Evolutionary conservation across 169 alveolate genomes (phyloP), one percentile per base, ranked within the genome.

Genomic region (Eimeria necatrix): DNA sequence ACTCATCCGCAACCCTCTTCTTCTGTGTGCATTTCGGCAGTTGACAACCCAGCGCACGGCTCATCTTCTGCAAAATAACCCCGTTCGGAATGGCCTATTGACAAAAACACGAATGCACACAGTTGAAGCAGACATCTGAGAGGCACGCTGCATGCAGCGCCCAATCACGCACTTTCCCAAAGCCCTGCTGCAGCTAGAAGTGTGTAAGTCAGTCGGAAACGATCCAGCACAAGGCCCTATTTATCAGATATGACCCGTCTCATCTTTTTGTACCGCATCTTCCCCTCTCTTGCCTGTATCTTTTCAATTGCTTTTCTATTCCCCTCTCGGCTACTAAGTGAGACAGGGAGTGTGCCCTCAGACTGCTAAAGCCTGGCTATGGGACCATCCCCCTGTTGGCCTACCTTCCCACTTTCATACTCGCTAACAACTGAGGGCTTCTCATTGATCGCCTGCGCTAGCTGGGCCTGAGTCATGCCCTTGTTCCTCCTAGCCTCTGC

Each of bases 381-480:
- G 41, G 41, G 41, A 0, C 41, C 41, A 32, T 32, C 41, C 41
- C 41, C 41, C 41, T 32, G 3, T 32, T 49, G 22, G 78, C 95
- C 41, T 46, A 83, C 96, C 81, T 88, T 94, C 5, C 97, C 97
- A 32, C 93, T 89, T 81, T 96, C 97, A 56, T 96, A 96, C 41
- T 96, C 97, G 74, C 85, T 92, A 53, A 96, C 81, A 22, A 94
- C 97, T 14, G 97, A 90, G 10, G 95, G 94, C 94, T 96, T 96
- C 95, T 96, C 97, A 81, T 96, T 96, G 88, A 96, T 91, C 32
- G 95, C 95, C 92, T 95, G 95, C 12, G 97, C 97, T 14, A 96
- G 96, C 70, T 87, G 96, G 12, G 96, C 97, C 83, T 96, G 97
- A 7, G 95, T 95, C 96, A 94, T 68, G 68, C 95, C 90, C 93